Conservation (phyloP, 1,284 basidiomycete genomes). For the Cryptococcus neoformans region DNA sequence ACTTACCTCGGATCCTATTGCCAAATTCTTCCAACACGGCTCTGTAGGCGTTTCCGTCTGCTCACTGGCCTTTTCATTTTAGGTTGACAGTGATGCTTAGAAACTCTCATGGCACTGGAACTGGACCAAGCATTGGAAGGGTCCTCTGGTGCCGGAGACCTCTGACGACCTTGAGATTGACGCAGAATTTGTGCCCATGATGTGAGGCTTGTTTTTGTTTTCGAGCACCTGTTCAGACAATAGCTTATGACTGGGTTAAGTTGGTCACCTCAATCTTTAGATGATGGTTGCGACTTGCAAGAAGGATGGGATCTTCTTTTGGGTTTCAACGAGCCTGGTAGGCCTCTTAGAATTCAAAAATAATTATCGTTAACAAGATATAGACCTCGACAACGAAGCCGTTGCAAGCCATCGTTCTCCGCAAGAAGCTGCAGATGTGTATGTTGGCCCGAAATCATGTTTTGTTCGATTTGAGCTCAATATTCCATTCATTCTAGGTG, state of each 20-base stretch:
- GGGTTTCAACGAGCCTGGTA: slow-evolving; percentile 47
- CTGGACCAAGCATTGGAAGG: slow-evolving; percentile 46
- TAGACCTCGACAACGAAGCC: slow-evolving; percentile 31
- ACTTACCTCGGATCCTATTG: slow-evolving; percentile 35
- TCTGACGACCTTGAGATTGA: slow-evolving; percentile 26
- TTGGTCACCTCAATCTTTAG: slow-evolving; percentile 34
- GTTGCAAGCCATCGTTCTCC: slow-evolving; percentile 25
- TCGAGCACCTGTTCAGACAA: too few relatives aligned
- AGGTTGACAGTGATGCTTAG: background rate
- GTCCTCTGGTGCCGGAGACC: slow-evolving; percentile 28
- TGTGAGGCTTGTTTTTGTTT: slow-evolving; percentile 21
- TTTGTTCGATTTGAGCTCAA: too few relatives aligned
- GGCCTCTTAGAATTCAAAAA: background rate
- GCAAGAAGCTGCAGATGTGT: slow-evolving; percentile 28
- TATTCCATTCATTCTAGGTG: slow-evolving; percentile 20
- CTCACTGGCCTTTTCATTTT: background rate
- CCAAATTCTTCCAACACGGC: slow-evolving; percentile 36
- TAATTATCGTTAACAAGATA: background rate
- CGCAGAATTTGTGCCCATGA: slow-evolving; percentile 46
- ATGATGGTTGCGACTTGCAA: slow-evolving; percentile 31
- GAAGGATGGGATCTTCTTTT: slow-evolving; percentile 28
- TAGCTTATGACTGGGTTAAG: slow-evolving; percentile 12
- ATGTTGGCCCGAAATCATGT: background rate
- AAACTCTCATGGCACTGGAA: slow-evolving; percentile 46
- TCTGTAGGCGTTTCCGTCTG: slow-evolving; percentile 24